A percentile compares a stretch with the other conserved stretches of the same genome.
phyloP scores from a whole-genome alignment of 352 stramenopile species.

The Phytophthora fragariae region DNA sequence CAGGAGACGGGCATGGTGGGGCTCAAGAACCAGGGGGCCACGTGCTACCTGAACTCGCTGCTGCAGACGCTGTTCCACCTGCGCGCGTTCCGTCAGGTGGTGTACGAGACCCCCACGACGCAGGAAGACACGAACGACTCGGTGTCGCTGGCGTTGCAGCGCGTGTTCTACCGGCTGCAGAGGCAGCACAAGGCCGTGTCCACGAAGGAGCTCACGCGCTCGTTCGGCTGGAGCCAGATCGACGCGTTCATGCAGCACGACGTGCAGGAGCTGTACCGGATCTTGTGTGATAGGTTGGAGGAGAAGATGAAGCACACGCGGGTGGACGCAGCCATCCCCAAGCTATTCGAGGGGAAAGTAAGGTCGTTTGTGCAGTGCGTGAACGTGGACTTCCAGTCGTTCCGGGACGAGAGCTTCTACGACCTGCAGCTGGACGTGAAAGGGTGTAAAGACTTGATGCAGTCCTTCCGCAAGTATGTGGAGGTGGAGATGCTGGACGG shows the following conservation, averaged over 20 bases:
- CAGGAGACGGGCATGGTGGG: constrained; percentile 89
- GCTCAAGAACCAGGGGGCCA: constrained; percentile 92
- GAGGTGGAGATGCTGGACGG: constrained; percentile 93
- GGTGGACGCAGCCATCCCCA: constrained; percentile 82
- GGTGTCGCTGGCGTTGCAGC: constrained; percentile 83
- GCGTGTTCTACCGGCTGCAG: constrained; percentile 88
- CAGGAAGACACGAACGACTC: constrained; percentile 87
- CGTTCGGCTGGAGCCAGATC: constrained; percentile 93
- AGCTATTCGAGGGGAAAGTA: constrained; percentile 92
- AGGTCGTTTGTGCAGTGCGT: constrained; percentile 93
- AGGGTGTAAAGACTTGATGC: constrained; percentile 89
- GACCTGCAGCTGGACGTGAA: constrained; percentile 95
- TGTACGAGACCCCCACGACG: constrained; percentile 83
- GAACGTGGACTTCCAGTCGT: constrained; percentile 91
- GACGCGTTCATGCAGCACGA: constrained; percentile 95
- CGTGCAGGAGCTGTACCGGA: constrained; percentile 92
- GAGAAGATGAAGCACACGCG: constrained; percentile 93
- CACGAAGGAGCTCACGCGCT: constrained; percentile 93
- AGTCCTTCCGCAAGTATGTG: constrained; percentile 93
- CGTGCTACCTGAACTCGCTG: constrained; percentile 95
- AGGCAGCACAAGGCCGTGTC: constrained; percentile 79
- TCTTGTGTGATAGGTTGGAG: constrained; percentile 92
- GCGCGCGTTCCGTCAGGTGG: constrained; percentile 82
- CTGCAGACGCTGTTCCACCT: constrained; percentile 94
- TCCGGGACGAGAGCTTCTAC: constrained; percentile 92